Evolutionary conservation across 257 asterid species (phyloP).

Genomic region (Perilla frutescens): DNA sequence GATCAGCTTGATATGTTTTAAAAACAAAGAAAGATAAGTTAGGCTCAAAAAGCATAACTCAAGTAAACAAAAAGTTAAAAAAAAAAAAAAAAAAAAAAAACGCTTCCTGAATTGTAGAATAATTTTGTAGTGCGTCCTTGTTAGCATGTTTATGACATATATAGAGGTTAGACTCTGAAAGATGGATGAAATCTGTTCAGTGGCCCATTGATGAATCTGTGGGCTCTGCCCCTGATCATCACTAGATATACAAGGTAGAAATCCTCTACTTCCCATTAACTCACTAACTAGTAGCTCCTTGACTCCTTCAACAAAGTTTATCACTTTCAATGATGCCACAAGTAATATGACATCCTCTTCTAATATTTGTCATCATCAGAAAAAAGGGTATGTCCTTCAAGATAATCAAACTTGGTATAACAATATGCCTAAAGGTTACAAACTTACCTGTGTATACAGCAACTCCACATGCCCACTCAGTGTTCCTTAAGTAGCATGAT

Average conservation of each 20-base stretch:
- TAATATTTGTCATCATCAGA: neutral
- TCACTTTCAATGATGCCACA: slow-evolving; percentile 8
- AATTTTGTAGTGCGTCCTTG: neutral
- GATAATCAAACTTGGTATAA: slow-evolving; percentile 3
- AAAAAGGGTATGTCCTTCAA: slow-evolving; percentile 8
- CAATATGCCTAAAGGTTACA: slow-evolving; percentile 14
- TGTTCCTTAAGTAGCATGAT: slow-evolving; percentile 95
- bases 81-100: neutral
- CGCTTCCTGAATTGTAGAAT: neutral
- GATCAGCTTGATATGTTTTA: neutral
- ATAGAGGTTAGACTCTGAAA: slow-evolving; percentile 2
- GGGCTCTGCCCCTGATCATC: slow-evolving; percentile 10
- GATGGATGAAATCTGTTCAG: slow-evolving; percentile 17
- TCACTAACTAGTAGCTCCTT: slow-evolving; percentile 25
- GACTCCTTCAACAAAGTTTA: slow-evolving; percentile 29
- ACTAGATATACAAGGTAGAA: slow-evolving; percentile 17
- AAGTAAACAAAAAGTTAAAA: neutral
- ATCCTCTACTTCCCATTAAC: slow-evolving; percentile 22
- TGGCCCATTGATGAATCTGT: neutral
- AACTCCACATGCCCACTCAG: slow-evolving; percentile 99
- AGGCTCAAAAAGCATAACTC: neutral
- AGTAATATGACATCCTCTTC: slow-evolving; percentile 20
- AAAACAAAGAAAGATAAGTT: slow-evolving; percentile 6
- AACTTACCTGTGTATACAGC: slow-evolving; percentile 94
- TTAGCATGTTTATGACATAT: slow-evolving; percentile 9